Evolutionary conservation across 2,329 filamentous ascomycete species (phyloP), one percentile per base, ranked within the genome.

Genomic region (Pseudogymnoascus sp.): DNA sequence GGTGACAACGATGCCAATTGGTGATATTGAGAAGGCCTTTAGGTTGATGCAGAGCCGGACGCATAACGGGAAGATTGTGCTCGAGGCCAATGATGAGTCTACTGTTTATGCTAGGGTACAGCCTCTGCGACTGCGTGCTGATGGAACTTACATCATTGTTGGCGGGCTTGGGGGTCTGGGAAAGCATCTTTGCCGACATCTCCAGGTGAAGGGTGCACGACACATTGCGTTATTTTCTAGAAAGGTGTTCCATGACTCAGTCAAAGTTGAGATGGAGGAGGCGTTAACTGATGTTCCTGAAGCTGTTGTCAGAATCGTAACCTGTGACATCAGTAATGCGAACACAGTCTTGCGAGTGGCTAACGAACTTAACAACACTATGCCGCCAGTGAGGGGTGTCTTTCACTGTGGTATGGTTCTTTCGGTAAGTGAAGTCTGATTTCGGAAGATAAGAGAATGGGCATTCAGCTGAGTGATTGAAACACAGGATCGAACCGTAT

Each of bases 111-210:
- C 12, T 22, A 58, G 23, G 61, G 49, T 16, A 16, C 33, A 64
- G 66, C n/a, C 62, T 66, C 39, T 45, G 58, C n/a, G 12, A 60
- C 42, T 30, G 16, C 35, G 35, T 60, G 64, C 8, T 65, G 69
- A 69, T 7, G 71, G 68, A 5, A 67, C 71, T 4, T 78, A 77
- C 62, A 65, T 78, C 2, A 62, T 78, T 22, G 71, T 72, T 38
- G 78, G 78, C 60, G 77, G 78, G 7, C 69, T 76, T 1, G 76
- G 77, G 39, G 77, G 76, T 36, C 65, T 79, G 0, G 77, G 77
- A n/a, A 68, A 70, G 49, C 68, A 68, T 35, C 72, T 78, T 22
- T 70, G 73, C 5, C 63, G 55, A 8, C 76, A 73, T 72, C 72
- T 79, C 71, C 71, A 69, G 1, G 67, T 69, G 0, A 68, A 70